Evolutionary conservation across 2,329 filamentous ascomycete species (phyloP), one percentile per base, ranked within the genome.

Genomic region (Myriosclerotinia scirpicola): DNA sequence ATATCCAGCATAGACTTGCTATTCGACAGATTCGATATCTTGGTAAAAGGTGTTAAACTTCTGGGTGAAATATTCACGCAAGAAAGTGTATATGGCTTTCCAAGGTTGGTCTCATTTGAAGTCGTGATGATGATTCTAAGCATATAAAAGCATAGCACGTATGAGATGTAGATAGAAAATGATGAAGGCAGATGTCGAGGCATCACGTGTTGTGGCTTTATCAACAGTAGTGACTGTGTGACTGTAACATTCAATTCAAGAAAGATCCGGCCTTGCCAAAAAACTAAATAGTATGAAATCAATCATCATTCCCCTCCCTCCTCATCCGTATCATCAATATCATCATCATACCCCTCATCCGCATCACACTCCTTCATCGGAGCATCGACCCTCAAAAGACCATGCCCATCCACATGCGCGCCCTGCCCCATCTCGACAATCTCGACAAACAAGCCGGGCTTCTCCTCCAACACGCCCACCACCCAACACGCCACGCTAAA

Each of bases 401-500:
- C 56, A 2, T 48, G 20, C 42, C 30, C 56, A 38, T 60, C 26
- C 26, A 60, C 56, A n/a, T 46, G 20, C 2, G 56, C 20, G 0
- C 56, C 55, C 12, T 60, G 42, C n/a, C 42, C 42, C 17, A 22
- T 60, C 30, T 60, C 56, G 26, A 59, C 55, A 48, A 46, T 48
- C 44, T 48, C 56, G 6, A 46, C 30, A 36, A 60, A 60, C 42
- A 60, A 36, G 30, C 11, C 3, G 3, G 56, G 56, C 7, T 14
- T 36, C 30, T 6, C 14, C 3, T 48, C 20, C 12, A 48, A 15
- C 1, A 60, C 6, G 6, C 56, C 56, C 12, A 22, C 56, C 7
- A 60, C 56, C 56, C 56, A 60, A 22, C 26, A 60, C 30, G 42
- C 56, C 42, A 36, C 20, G 4, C 2, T 2, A 60, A 60, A 60